These are phyloP conservation scores for Rhizophora apiculata DNA, from an alignment of 345 rosid species.

Conservation along the genomic window DNA sequence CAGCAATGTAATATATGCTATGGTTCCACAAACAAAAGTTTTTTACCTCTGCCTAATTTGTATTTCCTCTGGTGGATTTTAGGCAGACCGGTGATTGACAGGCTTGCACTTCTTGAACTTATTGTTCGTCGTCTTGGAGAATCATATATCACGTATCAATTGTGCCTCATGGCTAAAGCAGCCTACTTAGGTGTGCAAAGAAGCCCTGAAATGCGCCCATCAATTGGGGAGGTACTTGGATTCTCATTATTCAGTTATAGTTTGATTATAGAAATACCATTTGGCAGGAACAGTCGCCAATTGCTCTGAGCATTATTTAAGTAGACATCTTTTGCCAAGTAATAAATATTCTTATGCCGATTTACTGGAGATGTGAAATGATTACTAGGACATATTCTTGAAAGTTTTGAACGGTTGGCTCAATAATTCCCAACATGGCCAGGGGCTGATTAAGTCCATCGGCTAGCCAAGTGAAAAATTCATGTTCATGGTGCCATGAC, in stretches of 20 bases:
- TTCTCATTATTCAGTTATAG: background rate
- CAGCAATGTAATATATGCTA: too few relatives aligned
- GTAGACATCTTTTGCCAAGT: background rate
- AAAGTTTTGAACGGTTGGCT: too few relatives aligned
- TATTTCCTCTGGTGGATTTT: constrained; percentile 2
- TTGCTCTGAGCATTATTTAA: background rate
- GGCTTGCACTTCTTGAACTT: constrained; percentile 45
- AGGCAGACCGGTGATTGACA: constrained; percentile 50
- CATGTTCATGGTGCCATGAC: too few relatives aligned
- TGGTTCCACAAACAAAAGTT: background rate
- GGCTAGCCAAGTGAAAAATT: too few relatives aligned
- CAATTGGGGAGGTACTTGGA: constrained; percentile 49
- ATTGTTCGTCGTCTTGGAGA: constrained; percentile 42
- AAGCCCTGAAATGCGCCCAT: constrained; percentile 54
- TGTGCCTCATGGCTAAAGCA: constrained; percentile 47
- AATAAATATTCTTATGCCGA: background rate
- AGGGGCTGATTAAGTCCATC: too few relatives aligned
- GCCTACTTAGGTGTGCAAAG: constrained; percentile 39
- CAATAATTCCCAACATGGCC: too few relatives aligned
- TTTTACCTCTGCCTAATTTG: background rate
- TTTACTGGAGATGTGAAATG: background rate
- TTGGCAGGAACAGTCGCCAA: too few relatives aligned
- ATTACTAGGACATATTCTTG: background rate
- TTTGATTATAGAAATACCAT: background rate
- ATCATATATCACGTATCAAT: constrained; percentile 36